A percentile compares a stretch with the other conserved stretches of the same genome.
Evolutionary conservation across 345 rosid species (phyloP).

Genomic region (Firmiana major): DNA sequence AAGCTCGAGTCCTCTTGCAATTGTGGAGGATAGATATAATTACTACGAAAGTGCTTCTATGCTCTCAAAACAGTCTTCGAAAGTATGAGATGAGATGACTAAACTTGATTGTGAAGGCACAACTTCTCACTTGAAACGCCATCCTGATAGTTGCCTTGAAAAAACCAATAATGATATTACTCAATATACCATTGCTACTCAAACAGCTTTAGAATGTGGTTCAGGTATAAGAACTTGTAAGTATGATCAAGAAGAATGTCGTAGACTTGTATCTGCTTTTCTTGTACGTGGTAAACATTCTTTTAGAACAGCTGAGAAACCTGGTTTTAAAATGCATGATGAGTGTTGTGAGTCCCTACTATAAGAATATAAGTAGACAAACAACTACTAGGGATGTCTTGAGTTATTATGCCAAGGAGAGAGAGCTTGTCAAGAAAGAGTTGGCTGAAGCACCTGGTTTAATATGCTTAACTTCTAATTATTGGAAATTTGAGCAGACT

Average conservation of each 20-base stretch:
- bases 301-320: background rate
- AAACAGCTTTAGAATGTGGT: background rate
- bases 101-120: too few species aligned
- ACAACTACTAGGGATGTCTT: background rate
- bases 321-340: background rate
- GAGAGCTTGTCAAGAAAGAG: background rate
- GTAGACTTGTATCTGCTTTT: background rate
- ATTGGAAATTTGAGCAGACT: background rate
- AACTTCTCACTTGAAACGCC: too few species aligned
- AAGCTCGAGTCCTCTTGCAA: too few species aligned
- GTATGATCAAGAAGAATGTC: background rate
- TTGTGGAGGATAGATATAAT: too few species aligned
- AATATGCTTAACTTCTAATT: background rate
- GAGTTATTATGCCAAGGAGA: background rate
- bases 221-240: too few species aligned
- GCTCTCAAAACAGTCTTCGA: too few species aligned
- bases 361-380: background rate
- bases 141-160: too few species aligned
- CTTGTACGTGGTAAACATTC: background rate
- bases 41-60: too few species aligned
- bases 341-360: background rate
- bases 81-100: too few species aligned
- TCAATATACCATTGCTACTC: background rate
- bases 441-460: background rate
- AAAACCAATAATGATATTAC: background rate